phyloP scores from a whole-genome alignment of 2,329 filamentous ascomycete genomes.

The Cyclaneusma minus region DNA sequence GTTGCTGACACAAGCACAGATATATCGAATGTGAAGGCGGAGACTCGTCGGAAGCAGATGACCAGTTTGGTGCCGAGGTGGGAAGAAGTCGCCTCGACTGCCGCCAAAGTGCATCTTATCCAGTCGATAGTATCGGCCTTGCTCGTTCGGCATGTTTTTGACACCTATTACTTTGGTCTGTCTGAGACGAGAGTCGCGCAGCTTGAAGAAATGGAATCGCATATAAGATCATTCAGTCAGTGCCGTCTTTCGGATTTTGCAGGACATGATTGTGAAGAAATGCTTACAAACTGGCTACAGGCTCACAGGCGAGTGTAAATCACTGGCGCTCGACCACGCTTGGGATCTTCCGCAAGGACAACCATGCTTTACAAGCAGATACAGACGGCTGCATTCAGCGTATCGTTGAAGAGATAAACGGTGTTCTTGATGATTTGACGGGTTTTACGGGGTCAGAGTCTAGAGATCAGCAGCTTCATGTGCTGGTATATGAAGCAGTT shows the following conservation, averaged over 20 bases:
- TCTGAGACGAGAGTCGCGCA: constrained; percentile 34
- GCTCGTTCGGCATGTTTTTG: constrained; percentile 45
- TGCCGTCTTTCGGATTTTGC: constrained; percentile 2
- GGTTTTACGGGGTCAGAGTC: constrained; percentile 16
- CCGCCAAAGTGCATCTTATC: constrained; percentile 44
- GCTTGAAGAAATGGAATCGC: constrained; percentile 31
- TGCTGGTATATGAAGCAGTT: constrained; percentile 34
- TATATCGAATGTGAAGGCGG: constrained; percentile 24
- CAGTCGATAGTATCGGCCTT: constrained; percentile 45
- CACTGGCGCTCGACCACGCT: constrained; percentile 54
- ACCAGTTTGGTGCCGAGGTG: constrained; percentile 40
- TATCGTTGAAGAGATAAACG: constrained; percentile 30
- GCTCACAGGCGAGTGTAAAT: constrained; percentile 38
- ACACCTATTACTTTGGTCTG: constrained; percentile 47
- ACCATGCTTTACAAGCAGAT: constrained; percentile 29
- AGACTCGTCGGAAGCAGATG: constrained; percentile 27
- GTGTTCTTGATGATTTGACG: constrained; percentile 31
- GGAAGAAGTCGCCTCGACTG: constrained; percentile 32
- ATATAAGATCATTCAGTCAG: constrained; percentile 27
- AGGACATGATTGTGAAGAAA: neutral
- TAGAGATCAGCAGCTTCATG: constrained; percentile 36
- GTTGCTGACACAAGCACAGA: constrained; percentile 20
- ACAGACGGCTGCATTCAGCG: constrained; percentile 26
- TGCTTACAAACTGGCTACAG: constrained; percentile 15
- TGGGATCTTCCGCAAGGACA: constrained; percentile 35